phyloP scores from a whole-genome alignment of 2,329 filamentous ascomycete genomes.

The Ceratocystis colombiana region DNA sequence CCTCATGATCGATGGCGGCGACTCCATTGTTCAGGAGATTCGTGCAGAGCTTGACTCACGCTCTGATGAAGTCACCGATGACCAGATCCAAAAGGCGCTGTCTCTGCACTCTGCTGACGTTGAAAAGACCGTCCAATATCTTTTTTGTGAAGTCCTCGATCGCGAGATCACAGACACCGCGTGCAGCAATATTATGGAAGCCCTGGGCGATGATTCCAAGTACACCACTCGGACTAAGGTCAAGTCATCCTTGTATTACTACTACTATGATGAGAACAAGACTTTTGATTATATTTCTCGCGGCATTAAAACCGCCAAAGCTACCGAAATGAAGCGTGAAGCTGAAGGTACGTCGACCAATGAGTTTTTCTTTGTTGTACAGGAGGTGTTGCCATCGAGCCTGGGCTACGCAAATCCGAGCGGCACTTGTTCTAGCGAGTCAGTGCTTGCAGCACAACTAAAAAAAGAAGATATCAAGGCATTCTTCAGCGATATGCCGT shows the following conservation, averaged over 20 bases:
- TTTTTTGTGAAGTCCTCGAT: constrained; percentile 21
- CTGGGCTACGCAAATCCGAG: not conserved
- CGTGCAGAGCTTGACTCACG: constrained; percentile 21
- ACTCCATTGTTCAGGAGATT: constrained; percentile 6
- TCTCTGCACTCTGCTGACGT: not conserved
- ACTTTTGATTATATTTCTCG: constrained; percentile 62
- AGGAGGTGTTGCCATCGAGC: constrained; percentile 27
- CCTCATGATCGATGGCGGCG: constrained; percentile 11
- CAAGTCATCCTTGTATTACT: constrained; percentile 76
- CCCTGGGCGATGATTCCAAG: constrained; percentile 42
- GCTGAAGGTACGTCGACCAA: constrained; percentile 35
- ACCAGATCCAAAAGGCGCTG: constrained; percentile 17
- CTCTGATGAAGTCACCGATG: constrained; percentile 21
- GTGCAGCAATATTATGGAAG: constrained; percentile 12
- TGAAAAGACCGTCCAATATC: constrained; percentile 14
- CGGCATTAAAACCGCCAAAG: constrained; percentile 34
- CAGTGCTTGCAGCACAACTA: constrained; percentile 5
- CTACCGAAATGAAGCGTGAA: constrained; percentile 33
- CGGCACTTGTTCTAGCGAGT: constrained; percentile 1
- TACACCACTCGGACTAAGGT: constrained; percentile 52
- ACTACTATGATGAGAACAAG: constrained; percentile 79
- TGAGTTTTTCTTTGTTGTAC: constrained; percentile 10
- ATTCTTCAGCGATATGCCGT: constrained; percentile 79
- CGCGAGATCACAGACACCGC: constrained; percentile 15
- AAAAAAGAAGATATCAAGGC: constrained; percentile 17